phyloP scores from a whole-genome alignment of 805 yeast genomes.

The Metschnikowia rubicola region DNA sequence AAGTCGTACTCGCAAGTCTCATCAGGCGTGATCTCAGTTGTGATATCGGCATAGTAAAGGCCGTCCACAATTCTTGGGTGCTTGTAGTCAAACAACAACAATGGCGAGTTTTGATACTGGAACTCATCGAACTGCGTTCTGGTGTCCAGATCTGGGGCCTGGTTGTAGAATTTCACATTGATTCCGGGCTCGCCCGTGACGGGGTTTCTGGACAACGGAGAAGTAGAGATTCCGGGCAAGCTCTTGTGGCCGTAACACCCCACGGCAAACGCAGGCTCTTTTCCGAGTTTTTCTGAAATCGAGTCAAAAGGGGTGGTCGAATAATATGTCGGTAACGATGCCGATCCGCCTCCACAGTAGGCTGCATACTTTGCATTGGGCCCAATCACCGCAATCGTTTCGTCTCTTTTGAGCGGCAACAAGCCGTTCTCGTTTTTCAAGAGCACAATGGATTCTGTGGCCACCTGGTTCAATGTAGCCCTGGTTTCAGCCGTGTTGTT shows the following conservation, averaged over 20 bases:
- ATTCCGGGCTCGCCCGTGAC: conserved; percentile 26
- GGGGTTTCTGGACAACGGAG: conserved; percentile 18
- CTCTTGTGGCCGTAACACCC: conserved; percentile 33
- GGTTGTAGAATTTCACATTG: conserved; percentile 23
- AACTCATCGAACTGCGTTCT: conserved; percentile 26
- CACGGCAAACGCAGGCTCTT: conserved; percentile 24
- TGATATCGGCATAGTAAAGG: conserved; percentile 17
- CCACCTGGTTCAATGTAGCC: conserved; percentile 19
- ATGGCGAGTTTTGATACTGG: conserved; percentile 13
- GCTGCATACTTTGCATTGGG: conserved; percentile 52
- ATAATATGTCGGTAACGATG: conserved; percentile 48
- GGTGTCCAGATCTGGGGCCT: conserved; percentile 20
- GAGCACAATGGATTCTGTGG: conserved; percentile 49
- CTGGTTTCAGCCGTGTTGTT: conserved; percentile 27
- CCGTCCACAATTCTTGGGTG: conserved; percentile 2
- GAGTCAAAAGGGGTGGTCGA: conserved; percentile 48
- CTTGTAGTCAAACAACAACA: conserved; percentile 19
- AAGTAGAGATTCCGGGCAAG: conserved; percentile 28
- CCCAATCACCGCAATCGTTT: conserved; percentile 52
- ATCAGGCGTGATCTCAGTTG: conserved; percentile 23
- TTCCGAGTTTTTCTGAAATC: conserved; percentile 31
- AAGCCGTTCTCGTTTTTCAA: conserved; percentile 49
- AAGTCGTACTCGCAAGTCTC: conserved; percentile 16
- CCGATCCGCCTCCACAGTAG: conserved; percentile 63
- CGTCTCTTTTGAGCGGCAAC: conserved; percentile 45